A percentile compares a stretch with the other conserved stretches of the same genome.
Evolutionary conservation across 257 asterid genomes (phyloP).

Genomic region (Ajuga chamaepitys): DNA sequence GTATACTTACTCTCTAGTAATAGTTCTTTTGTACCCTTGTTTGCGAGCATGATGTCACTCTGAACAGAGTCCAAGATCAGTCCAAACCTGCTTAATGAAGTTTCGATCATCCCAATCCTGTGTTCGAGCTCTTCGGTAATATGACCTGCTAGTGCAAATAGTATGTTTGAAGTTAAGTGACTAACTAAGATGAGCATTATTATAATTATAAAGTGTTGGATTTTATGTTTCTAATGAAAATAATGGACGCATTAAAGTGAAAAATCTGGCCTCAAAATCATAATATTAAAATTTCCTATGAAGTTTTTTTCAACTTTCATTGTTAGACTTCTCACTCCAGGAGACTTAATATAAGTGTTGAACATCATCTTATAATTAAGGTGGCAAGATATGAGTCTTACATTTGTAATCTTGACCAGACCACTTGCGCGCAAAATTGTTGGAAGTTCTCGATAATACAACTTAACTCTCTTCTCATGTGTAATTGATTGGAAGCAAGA

Average conservation of each 20-base stretch:
- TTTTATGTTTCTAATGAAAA: too few species aligned
- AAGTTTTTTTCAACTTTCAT: neutral
- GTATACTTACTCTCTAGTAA: slow-evolving; percentile 58
- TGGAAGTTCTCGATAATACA: slow-evolving; percentile 51
- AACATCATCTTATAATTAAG: too few species aligned
- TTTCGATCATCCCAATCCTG: slow-evolving; percentile 78
- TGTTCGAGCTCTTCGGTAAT: too few species aligned
- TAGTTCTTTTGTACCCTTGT: slow-evolving; percentile 80
- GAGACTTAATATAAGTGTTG: too few species aligned
- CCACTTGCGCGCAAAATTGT: slow-evolving; percentile 42
- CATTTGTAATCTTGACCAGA: slow-evolving; percentile 74
- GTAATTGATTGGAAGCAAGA: slow-evolving; percentile 35
- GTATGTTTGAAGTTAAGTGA: too few species aligned
- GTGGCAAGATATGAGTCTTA: slow-evolving; percentile 28
- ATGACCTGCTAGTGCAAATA: too few species aligned
- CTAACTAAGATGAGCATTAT: too few species aligned
- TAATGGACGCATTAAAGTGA: too few species aligned
- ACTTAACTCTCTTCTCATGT: slow-evolving; percentile 70
- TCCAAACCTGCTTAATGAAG: slow-evolving; percentile 70
- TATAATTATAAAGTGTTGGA: too few species aligned
- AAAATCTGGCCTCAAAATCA: too few species aligned
- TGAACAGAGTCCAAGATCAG: slow-evolving; percentile 85
- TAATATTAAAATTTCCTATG: too few species aligned
- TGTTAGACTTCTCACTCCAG: neutral
- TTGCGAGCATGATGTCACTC: slow-evolving; percentile 77